Evolutionary conservation across 371 early-diverging fungal genomes (phyloP).

Genomic region (Sporodiniella umbellata): DNA sequence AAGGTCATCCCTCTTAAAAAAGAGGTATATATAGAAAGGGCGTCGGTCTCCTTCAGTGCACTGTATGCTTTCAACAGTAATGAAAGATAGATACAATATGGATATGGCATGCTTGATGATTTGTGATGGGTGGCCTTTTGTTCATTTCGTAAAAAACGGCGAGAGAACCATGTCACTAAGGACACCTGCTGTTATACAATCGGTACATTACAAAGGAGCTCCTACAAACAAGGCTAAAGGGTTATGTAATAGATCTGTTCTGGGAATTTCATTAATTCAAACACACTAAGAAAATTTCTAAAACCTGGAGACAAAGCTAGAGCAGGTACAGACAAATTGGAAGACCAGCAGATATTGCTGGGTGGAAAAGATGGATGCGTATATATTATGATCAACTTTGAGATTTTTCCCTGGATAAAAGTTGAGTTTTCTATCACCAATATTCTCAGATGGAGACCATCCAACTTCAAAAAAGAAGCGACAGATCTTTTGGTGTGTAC

Average conservation of each 20-base stretch:
- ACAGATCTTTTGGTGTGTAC: slow-evolving; percentile 44
- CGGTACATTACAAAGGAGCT: slow-evolving; percentile 18
- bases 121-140: slow-evolving; percentile 40
- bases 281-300: slow-evolving; percentile 10
- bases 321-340: slow-evolving; percentile 5
- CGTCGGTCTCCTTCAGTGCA: slow-evolving; percentile 32
- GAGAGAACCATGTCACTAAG: slow-evolving; percentile 23
- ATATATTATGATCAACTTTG: slow-evolving; percentile 40
- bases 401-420: slow-evolving; percentile 36
- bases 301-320: slow-evolving; percentile 1
- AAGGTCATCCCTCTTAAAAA: not conserved
- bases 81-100: slow-evolving; percentile 33
- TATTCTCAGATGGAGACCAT: slow-evolving; percentile 33
- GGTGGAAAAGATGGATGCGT: slow-evolving; percentile 45
- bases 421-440: slow-evolving; percentile 31
- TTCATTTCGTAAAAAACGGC: slow-evolving; percentile 41
- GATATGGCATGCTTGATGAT: slow-evolving; percentile 36
- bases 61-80: slow-evolving; percentile 31
- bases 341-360: slow-evolving; percentile 33
- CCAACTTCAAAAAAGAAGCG: slow-evolving; percentile 17
- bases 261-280: slow-evolving; percentile 31
- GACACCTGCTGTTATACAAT: slow-evolving; percentile 33
- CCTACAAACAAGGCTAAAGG: not conserved
- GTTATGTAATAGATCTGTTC: slow-evolving; percentile 52
- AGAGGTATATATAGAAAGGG: slow-evolving; percentile 15